Evolutionary conservation across 495 filamentous ascomycete species (phyloP).

Genomic region (Podospora anserina): DNA sequence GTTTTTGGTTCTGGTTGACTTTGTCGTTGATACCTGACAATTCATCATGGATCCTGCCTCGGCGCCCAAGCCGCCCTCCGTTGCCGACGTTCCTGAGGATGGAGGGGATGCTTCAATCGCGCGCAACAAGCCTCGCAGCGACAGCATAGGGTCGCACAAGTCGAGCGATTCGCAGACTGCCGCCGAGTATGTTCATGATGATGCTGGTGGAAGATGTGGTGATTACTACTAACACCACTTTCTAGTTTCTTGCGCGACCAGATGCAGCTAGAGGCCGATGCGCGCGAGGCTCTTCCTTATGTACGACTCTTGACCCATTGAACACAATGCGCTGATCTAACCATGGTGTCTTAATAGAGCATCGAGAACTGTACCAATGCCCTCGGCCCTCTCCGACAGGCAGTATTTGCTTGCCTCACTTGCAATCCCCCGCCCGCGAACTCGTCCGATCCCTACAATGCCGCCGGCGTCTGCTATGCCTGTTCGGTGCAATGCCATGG

Average conservation of each 20-base stretch:
- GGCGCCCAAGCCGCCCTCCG: conserved; percentile 17
- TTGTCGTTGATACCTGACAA: not conserved
- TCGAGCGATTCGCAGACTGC: conserved; percentile 79
- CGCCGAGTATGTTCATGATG: conserved; percentile 60
- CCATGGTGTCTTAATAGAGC: conserved; percentile 48
- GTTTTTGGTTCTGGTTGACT: not conserved
- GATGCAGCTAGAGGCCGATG: conserved; percentile 87
- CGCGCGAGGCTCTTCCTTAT: conserved; percentile 90
- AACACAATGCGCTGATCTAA: not conserved
- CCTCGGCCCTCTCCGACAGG: conserved; percentile 82
- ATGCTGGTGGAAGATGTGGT: not conserved
- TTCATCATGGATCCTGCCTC: conserved; percentile 33
- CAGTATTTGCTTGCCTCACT: conserved; percentile 83
- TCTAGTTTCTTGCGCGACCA: conserved; percentile 82
- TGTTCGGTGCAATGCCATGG: conserved; percentile 97
- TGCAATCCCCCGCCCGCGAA: conserved; percentile 77
- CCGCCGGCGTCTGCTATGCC: conserved; percentile 89
- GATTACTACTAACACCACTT: not conserved
- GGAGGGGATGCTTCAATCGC: conserved; percentile 23
- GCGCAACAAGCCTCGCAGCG: conserved; percentile 36
- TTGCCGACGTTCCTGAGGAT: conserved; percentile 14
- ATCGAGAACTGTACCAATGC: conserved; percentile 89
- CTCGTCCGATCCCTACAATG: conserved; percentile 58
- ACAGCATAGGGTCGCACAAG: conserved; percentile 61
- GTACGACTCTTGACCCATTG: conserved; percentile 39